Conservation (phyloP, 257 asterid genomes). For the Orobanche coerulescens region DNA sequence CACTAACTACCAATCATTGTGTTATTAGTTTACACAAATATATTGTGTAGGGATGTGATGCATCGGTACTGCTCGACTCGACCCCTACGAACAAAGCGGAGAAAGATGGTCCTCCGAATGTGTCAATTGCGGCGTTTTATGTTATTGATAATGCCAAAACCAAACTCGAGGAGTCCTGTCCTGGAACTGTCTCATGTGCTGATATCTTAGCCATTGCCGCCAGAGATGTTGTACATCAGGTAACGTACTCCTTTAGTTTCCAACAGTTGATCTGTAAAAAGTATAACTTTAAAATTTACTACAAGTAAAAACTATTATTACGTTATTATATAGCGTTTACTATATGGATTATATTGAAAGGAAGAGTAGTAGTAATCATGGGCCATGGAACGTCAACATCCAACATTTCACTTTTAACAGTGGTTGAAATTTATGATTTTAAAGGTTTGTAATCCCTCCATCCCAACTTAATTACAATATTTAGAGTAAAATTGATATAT, state of each 20-base stretch:
- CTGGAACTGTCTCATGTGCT: conserved; percentile 68
- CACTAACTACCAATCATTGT: too few relatives aligned
- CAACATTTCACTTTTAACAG: too few relatives aligned
- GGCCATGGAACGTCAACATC: too few relatives aligned
- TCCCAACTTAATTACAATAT: too few relatives aligned
- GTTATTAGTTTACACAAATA: too few relatives aligned
- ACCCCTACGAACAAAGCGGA: conserved; percentile 60
- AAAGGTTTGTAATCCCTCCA: too few relatives aligned
- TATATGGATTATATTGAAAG: too few relatives aligned
- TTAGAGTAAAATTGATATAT: too few relatives aligned
- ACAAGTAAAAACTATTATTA: too few relatives aligned
- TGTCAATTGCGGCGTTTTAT: conserved; percentile 55
- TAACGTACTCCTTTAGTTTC: conserved; percentile 17
- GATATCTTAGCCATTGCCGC: conserved; percentile 66
- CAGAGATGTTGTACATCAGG: conserved; percentile 57
- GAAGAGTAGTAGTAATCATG: too few relatives aligned
- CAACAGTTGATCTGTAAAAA: background rate
- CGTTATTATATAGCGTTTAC: too few relatives aligned
- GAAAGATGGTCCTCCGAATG: conserved; percentile 72
- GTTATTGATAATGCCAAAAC: conserved; percentile 64
- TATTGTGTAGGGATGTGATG: conserved; percentile 71
- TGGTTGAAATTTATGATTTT: too few relatives aligned
- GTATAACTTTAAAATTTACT: background rate
- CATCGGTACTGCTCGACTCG: conserved; percentile 67
- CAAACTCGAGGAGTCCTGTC: conserved; percentile 59